Evolutionary conservation across 306 rosid species (phyloP).

Genomic region (Cyamopsis tetragonoloba): DNA sequence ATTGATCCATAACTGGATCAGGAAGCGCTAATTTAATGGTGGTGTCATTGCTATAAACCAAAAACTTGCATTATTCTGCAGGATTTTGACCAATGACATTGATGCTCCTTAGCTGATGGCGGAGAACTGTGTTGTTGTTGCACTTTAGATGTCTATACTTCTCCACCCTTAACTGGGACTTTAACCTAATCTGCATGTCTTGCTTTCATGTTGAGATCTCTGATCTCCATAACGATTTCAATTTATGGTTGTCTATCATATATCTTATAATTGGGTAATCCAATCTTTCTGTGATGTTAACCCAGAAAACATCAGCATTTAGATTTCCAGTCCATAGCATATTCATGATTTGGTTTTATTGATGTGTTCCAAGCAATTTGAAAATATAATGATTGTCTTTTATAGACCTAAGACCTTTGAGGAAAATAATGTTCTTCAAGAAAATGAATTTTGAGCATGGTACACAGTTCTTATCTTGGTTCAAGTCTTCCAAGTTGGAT

Average conservation of each 20-base stretch:
- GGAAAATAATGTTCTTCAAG: neutral
- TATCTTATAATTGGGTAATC: neutral
- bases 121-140: neutral
- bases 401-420: neutral
- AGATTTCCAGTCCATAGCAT: neutral
- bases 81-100: neutral
- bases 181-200: neutral
- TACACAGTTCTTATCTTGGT: neutral
- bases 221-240: neutral
- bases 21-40: neutral
- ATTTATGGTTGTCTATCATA: neutral
- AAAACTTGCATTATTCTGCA: neutral
- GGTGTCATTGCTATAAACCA: neutral
- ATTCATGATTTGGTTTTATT: neutral
- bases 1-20: neutral
- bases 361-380: neutral
- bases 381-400: neutral
- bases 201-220: neutral
- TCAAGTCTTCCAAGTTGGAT: neutral
- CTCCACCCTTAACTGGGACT: neutral
- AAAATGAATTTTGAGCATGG: slow-evolving; percentile 4
- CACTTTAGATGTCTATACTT: neutral
- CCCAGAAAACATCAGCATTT: neutral
- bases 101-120: neutral
- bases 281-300: neutral